Evolutionary conservation across 768 basidiomycete species (phyloP).

Genomic region (Crucibulum laeve): DNA sequence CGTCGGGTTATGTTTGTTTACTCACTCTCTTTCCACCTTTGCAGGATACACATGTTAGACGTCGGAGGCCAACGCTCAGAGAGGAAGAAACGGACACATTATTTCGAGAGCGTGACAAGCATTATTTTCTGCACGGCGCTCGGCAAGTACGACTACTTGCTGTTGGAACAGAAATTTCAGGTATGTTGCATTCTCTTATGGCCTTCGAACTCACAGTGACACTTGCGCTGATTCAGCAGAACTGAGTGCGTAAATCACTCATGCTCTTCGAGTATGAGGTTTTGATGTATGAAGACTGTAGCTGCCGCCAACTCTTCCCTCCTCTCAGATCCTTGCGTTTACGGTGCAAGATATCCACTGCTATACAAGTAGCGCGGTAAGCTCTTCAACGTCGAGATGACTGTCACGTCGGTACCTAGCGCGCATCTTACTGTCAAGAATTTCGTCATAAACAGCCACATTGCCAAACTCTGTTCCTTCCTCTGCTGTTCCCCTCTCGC

Average conservation of each 20-base stretch:
- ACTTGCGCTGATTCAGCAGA: conserved; percentile 34
- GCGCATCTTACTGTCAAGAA: no score
- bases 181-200: conserved; percentile 24
- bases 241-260: conserved; percentile 90
- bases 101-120: conserved; percentile 45
- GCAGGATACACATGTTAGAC: conserved; percentile 67
- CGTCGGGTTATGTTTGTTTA: background rate
- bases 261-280: conserved; percentile 90
- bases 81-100: conserved; percentile 77
- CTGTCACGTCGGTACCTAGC: no score
- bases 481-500: no score
- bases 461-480: no score
- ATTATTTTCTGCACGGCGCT: conserved; percentile 72
- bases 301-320: no score
- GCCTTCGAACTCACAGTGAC: background rate
- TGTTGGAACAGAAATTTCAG: conserved; percentile 64
- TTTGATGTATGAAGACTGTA: no score
- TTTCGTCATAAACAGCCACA: no score
- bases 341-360: no score
- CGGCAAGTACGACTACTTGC: conserved; percentile 71
- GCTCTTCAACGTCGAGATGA: no score
- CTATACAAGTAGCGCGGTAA: no score
- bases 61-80: conserved; percentile 79
- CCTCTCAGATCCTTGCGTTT: no score
- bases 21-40: background rate